Base-by-base conservation (phyloP, 192 early-diverging fungal genomes). In the Rhizoclosmatium globosum region DNA sequence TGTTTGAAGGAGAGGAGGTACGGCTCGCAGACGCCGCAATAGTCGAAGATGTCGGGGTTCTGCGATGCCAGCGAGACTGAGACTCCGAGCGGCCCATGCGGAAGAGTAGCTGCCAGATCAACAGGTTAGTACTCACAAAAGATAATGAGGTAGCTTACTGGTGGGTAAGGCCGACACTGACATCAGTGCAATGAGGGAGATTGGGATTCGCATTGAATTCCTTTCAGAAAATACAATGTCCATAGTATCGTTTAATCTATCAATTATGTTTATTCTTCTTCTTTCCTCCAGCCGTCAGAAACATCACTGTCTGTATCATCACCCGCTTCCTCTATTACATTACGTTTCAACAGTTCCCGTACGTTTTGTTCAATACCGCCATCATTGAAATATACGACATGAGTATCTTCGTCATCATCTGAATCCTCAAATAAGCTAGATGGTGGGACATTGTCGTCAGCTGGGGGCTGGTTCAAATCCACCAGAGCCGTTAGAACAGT, bases 361-460 rank as follows among this genome's bases (percentile, higher is more conserved):
- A 64, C 21, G 4, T 42, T 45, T 42, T 62, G 23, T 42, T 76
- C 74, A 50, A 76, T 47, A 67, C 74, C 74, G 13, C 74, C 74
- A 67, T 76, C 74, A 56, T 67, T 67, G 64, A 76, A 76, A 45
- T 50, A 19, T 3, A 44, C 72, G 42, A 60, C 56, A 7, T 62
- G 42, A 39, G n/a, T 47, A 17, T 45, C 60, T 13, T 67, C 64
- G 15, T 43, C 59, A 4, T 44, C 60, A 4, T 62, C 62, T 2
- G 74, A 76, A 50, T 64, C 74, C 39, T 66, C 64, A 76, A 76
- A 76, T 38, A 76, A 67, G n/a, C 64, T 64, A 41, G 4, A n/a
- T 39, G 61, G 42, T n/a, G 60, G 60, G 42, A 75, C 59, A 15
- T 13, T 21, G 45, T 75, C 73, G n/a, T 50, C 38, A 6, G 60